These are phyloP conservation scores for Aspergillus ustus DNA, from an alignment of 2,329 filamentous ascomycete species.

Conservation along the genomic window DNA sequence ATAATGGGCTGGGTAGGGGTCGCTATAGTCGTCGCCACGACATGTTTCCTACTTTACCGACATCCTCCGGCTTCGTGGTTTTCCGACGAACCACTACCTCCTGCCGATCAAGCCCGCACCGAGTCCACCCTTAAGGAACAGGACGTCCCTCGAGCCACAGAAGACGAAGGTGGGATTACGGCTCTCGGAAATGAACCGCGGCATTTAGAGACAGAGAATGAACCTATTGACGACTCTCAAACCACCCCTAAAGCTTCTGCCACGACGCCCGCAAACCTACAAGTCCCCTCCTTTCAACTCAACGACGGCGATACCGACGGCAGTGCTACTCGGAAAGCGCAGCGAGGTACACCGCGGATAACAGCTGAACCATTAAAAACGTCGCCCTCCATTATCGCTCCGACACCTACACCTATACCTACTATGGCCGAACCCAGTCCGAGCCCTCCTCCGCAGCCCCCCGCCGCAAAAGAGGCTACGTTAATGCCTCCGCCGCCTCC, in stretches of 20 bases:
- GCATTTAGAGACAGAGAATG: slow-evolving; percentile 16
- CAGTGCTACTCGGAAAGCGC: slow-evolving; percentile 3
- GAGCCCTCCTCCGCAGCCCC: slow-evolving; percentile 15
- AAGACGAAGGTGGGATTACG: slow-evolving; percentile 19
- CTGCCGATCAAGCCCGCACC: slow-evolving; percentile 3
- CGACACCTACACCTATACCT: slow-evolving; percentile 10
- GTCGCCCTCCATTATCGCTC: background rate
- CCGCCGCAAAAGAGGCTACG: slow-evolving; percentile 23
- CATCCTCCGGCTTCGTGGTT: slow-evolving; percentile 43
- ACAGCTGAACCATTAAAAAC: slow-evolving; percentile 16
- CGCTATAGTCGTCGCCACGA: slow-evolving; percentile 43
- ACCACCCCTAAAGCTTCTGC: slow-evolving; percentile 44
- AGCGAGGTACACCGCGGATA: slow-evolving; percentile 15
- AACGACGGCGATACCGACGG: slow-evolving; percentile 26
- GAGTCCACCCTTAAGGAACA: slow-evolving; percentile 20
- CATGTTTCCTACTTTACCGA: slow-evolving; percentile 46
- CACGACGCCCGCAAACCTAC: slow-evolving; percentile 27
- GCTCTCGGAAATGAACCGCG: slow-evolving; percentile 10
- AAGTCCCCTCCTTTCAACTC: slow-evolving; percentile 40
- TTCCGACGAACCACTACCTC: slow-evolving; percentile 22
- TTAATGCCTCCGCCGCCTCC: slow-evolving; percentile 44
- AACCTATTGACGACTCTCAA: slow-evolving; percentile 31
- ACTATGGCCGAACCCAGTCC: slow-evolving; percentile 2
- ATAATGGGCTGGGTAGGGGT: slow-evolving; percentile 50
- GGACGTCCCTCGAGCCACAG: slow-evolving; percentile 15